A percentile compares a stretch with the other conserved stretches of the same genome.
Conservation (phyloP, 768 basidiomycete species). For the Calocybe indica region DNA sequence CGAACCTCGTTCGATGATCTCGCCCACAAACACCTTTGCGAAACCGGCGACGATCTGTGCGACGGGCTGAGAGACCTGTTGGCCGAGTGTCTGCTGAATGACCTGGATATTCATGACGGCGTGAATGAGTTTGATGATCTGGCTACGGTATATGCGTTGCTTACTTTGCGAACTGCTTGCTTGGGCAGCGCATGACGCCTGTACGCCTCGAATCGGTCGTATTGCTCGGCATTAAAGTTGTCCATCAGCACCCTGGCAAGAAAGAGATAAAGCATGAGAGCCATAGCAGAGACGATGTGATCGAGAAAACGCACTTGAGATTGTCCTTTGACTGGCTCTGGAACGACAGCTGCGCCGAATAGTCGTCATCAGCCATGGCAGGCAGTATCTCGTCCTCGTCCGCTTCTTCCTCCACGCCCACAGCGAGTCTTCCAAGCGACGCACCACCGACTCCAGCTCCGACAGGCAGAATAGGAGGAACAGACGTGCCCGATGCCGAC, state of each 20-base stretch:
- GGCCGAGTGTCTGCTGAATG: constrained; percentile 74
- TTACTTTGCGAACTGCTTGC: constrained; percentile 73
- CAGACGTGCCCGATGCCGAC: constrained; percentile 10
- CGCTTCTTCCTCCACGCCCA: constrained; percentile 52
- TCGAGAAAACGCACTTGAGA: constrained; percentile 47
- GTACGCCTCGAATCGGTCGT: constrained; percentile 87
- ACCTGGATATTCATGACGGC: constrained; percentile 39
- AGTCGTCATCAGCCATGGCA: constrained; percentile 87
- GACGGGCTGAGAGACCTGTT: constrained; percentile 82
- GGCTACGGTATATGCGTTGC: constrained; percentile 6
- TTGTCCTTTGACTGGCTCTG: constrained; percentile 88
- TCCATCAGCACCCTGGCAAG: constrained; percentile 77
- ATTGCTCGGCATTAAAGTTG: constrained; percentile 77
- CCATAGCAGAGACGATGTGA: neutral
- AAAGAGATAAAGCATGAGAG: neutral
- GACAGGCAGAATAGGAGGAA: no score
- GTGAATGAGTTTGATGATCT: neutral
- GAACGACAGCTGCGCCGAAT: constrained; percentile 77
- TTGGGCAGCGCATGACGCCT: constrained; percentile 79
- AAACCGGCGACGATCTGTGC: constrained; percentile 89
- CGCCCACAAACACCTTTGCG: constrained; percentile 88
- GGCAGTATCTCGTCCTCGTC: constrained; percentile 76
- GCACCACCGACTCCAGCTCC: constrained; percentile 2
- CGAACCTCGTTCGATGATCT: constrained; percentile 84
- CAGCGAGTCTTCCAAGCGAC: constrained; percentile 8